phyloP scores from a whole-genome alignment of 176 grass and related monocot genomes.

The Carex scoparia region DNA sequence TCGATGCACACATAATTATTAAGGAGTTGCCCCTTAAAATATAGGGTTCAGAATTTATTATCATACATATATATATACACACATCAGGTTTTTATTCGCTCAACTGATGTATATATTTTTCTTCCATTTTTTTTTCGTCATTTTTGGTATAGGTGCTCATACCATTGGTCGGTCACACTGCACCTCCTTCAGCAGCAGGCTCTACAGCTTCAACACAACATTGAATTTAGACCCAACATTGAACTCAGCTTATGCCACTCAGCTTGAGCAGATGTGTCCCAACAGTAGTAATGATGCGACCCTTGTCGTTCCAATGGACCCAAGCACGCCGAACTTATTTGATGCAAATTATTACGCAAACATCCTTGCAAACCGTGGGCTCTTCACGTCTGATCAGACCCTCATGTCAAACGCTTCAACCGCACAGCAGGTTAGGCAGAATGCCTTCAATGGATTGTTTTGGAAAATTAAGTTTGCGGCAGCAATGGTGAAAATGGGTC shows the following conservation, averaged over 20 bases:
- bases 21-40: background rate
- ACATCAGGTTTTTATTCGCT: background rate
- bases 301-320: constrained; percentile 43
- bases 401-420: constrained; percentile 40
- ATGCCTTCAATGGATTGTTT: constrained; percentile 32
- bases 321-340: constrained; percentile 30
- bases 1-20: background rate
- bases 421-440: constrained; percentile 34
- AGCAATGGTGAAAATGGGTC: constrained; percentile 62
- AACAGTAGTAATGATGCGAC: constrained; percentile 15
- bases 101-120: background rate
- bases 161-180: constrained; percentile 41
- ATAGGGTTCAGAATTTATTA: background rate
- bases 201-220: constrained; percentile 34
- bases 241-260: constrained; percentile 25
- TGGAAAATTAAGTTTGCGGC: constrained; percentile 39
- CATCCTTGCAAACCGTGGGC: constrained; percentile 36
- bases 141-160: constrained; percentile 28
- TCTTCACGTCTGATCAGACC: constrained; percentile 59
- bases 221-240: constrained; percentile 25
- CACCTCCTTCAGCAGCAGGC: constrained; percentile 29
- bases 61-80: background rate
- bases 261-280: constrained; percentile 33
- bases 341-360: constrained; percentile 37
- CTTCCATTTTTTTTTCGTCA: background rate